Evolutionary conservation across 2,329 filamentous ascomycete species (phyloP).

Genomic region (Penicillium expansum): DNA sequence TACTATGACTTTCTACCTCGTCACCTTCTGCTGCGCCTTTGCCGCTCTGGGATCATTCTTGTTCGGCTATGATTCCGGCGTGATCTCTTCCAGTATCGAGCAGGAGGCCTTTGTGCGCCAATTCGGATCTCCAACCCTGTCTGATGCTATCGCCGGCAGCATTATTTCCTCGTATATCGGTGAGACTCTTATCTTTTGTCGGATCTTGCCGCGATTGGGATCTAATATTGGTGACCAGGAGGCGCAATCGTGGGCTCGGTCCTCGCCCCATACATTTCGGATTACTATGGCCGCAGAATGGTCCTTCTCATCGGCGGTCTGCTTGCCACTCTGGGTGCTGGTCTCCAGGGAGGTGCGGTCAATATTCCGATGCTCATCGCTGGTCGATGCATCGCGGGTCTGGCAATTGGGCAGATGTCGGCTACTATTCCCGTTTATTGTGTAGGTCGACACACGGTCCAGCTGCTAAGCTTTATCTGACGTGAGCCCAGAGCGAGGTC

Average conservation of each 20-base stretch:
- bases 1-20: slow-evolving; percentile 31
- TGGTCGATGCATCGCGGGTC: slow-evolving; percentile 51
- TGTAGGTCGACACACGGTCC: slow-evolving; percentile 20
- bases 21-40: slow-evolving; percentile 41
- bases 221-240: slow-evolving; percentile 25
- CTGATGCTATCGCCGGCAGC: slow-evolving; percentile 36
- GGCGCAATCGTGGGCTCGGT: slow-evolving; percentile 41
- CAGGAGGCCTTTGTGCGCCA: slow-evolving; percentile 32
- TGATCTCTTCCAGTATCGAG: slow-evolving; percentile 39
- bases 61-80: slow-evolving; percentile 49
- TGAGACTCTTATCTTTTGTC: not conserved
- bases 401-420: slow-evolving; percentile 51
- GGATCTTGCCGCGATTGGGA: not conserved
- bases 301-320: slow-evolving; percentile 37
- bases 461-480: slow-evolving; percentile 3
- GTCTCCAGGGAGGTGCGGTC: slow-evolving; percentile 38
- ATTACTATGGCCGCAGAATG: slow-evolving; percentile 32
- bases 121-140: slow-evolving; percentile 29
- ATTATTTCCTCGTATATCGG: slow-evolving; percentile 44
- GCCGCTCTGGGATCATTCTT: slow-evolving; percentile 49
- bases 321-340: slow-evolving; percentile 33
- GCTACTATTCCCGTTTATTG: slow-evolving; percentile 50
- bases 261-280: slow-evolving; percentile 34
- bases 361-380: slow-evolving; percentile 47
- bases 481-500: slow-evolving; percentile 34